Base-by-base conservation (phyloP, 2,329 filamentous ascomycete genomes). In the Chaetomiaceae sp. region DNA sequence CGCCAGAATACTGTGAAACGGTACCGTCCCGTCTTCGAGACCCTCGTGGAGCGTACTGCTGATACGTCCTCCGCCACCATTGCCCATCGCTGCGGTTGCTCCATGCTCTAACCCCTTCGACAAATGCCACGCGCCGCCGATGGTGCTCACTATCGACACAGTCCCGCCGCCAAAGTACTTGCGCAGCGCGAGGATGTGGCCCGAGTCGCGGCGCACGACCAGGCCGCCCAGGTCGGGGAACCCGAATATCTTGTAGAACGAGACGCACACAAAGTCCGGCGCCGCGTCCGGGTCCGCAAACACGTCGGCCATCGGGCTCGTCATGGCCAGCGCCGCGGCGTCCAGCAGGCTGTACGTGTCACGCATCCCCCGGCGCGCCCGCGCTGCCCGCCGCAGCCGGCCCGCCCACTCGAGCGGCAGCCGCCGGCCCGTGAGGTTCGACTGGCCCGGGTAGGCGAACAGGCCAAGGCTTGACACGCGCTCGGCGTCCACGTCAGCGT, bases 81-180 rank as follows among this genome's bases (percentile, higher is more conserved):
- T 17, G 1, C n/a, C 30, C 26, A 2, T 30, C 15, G 11, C 29
- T 19, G 34, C 19, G 17, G 24, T n/a, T n/a, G n/a, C n/a, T n/a
- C n/a, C n/a, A n/a, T 27, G 33, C 55, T 68, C 66, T 6, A 67
- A 53, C 5, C 68, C 68, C 45, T 74, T 81, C 52, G 68, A 77
- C 26, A 68, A 71, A 58, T 76, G 75, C 77, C 71, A 83, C 4
- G 66, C 65, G n/a, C 67, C 63, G 14, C 69, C 70, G 34, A 74
- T 61, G 17, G 72, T 68, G 6, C 74, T 72, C 20, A 82, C 73
- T 71, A 81, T 78, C 41, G 76, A 73, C 30, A 81, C 76, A 1
- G 83, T 86, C 9, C 82, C 83, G 22, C 83, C 83, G 17, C 81
- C 83, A 57, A 86, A 86, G 58, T 83, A 86, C 50, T 69, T 74